Evolutionary conservation across 768 basidiomycete species (phyloP), one percentile per base, ranked within the genome.

Genomic region (Boletellus emodensis): DNA sequence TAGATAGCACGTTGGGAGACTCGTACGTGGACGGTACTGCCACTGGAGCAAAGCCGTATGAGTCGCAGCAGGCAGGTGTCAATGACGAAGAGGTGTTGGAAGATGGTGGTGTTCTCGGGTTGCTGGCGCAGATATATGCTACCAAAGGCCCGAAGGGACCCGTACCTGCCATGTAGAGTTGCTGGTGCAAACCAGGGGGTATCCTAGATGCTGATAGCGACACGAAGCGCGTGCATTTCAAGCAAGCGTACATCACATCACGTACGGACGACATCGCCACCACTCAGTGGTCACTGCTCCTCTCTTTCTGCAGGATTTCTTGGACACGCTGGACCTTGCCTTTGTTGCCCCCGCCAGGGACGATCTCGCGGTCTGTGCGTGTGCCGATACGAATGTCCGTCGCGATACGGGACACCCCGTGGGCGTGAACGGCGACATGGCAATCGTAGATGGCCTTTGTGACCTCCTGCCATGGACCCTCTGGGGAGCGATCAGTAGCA

Each of bases 351-450:
- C 79, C 73, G 6, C 85, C 87, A 1, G 77, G 75, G 5, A 70
- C 67, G 15, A 85, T 76, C 35, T 78, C 72, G 52, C 84, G 80
- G 68, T 94, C 83, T 20, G 80, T 77, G 40, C 94, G 83, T 1
- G 95, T 97, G 38, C 95, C 95, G 46, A 98, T 94, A 24, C 95
- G 85, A 52, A 97, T 88, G 70, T 98, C 94, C 12, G 94, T 95
- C 11, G 90, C 90, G 46, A 94, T 78, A 45, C 86, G 82, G 14
- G 82, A 81, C 0, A 81, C 79, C 20, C 89, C 90, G 64, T 80
- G 77, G 1, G 79, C 81, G 55, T 94, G 92, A 6, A 94, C 86
- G 2, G 90, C 91, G 22, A 78, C 78, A 63, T 98, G 95, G 64
- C 93, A 96, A 53, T 87, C 89, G 56, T 92, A 89, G 54, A 98